Percentiles rank a stretch among this genome's conserved stretches.
phyloP scores from a whole-genome alignment of 768 basidiomycete species.

The Terana coerulea region DNA sequence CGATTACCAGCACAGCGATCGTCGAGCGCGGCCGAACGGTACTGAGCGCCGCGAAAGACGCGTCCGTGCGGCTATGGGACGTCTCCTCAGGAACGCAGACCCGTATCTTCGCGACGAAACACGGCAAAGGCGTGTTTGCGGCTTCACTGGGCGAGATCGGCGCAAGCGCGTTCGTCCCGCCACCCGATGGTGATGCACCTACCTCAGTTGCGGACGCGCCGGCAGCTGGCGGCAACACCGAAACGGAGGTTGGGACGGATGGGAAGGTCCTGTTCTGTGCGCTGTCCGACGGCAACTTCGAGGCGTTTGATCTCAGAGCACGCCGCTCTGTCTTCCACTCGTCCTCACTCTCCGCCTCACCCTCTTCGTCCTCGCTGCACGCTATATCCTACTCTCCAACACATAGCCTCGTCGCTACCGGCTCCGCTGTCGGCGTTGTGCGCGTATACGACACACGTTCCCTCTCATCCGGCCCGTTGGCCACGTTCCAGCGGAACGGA shows the following conservation, averaged over 20 bases:
- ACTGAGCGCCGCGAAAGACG: constrained; percentile 64
- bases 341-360: constrained; percentile 15
- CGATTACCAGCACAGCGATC: constrained; percentile 61
- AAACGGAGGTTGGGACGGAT: constrained; percentile 42
- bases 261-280: constrained; percentile 51
- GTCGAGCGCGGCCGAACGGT: constrained; percentile 64
- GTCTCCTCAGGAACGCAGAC: constrained; percentile 51
- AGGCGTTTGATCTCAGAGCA: constrained; percentile 50
- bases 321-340: constrained; percentile 29
- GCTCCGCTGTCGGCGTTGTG: constrained; percentile 51
- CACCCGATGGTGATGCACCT: constrained; percentile 21
- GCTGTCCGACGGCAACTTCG: constrained; percentile 51
- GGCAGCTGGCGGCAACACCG: constrained; percentile 14
- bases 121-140: constrained; percentile 39
- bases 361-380: constrained; percentile 33
- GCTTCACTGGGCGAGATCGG: constrained; percentile 42
- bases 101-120: constrained; percentile 37
- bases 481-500: constrained; percentile 39
- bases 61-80: constrained; percentile 71
- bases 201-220: neutral
- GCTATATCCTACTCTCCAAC: constrained; percentile 42
- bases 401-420: constrained; percentile 51
- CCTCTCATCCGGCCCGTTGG: constrained; percentile 35
- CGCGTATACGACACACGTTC: constrained; percentile 52
- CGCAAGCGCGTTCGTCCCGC: constrained; percentile 19